Conservation (phyloP, 2,329 filamentous ascomycete species). For the Fusarium euwallaceae region DNA sequence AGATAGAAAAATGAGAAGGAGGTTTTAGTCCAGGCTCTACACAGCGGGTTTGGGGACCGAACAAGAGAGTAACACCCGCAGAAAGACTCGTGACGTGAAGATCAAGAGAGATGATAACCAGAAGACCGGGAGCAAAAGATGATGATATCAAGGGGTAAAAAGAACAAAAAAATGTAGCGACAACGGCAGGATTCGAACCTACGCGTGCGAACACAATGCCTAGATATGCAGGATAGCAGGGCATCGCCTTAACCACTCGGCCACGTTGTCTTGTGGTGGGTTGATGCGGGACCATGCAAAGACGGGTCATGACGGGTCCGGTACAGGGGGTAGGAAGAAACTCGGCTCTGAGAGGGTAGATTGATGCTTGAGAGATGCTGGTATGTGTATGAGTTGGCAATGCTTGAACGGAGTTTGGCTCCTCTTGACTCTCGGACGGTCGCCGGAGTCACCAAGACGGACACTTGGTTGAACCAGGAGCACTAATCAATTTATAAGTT, state of each 20-base stretch:
- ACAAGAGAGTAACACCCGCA: neutral
- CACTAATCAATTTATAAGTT: neutral
- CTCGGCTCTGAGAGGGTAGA: too few relatives aligned
- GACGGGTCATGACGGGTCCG: neutral
- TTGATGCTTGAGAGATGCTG: too few relatives aligned
- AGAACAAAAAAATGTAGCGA: neutral
- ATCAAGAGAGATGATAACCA: neutral
- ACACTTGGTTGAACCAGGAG: neutral
- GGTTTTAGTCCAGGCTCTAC: too few relatives aligned
- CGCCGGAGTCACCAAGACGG: neutral
- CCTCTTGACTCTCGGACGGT: neutral
- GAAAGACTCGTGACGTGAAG: neutral
- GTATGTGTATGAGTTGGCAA: too few relatives aligned
- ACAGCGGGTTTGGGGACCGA: accelerated
- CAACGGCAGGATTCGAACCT: neutral
- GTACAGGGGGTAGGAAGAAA: neutral
- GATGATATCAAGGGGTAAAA: neutral
- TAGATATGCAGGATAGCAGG: neutral
- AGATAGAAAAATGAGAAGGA: neutral
- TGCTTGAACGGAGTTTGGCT: neutral
- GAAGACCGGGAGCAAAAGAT: neutral
- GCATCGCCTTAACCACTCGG: slow-evolving; percentile 1
- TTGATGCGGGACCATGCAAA: neutral
- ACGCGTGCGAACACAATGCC: slow-evolving; percentile 1
- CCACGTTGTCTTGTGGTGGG: neutral